phyloP scores from a whole-genome alignment of 2,329 filamentous ascomycete species.

The Trichophyton schoenleinii region DNA sequence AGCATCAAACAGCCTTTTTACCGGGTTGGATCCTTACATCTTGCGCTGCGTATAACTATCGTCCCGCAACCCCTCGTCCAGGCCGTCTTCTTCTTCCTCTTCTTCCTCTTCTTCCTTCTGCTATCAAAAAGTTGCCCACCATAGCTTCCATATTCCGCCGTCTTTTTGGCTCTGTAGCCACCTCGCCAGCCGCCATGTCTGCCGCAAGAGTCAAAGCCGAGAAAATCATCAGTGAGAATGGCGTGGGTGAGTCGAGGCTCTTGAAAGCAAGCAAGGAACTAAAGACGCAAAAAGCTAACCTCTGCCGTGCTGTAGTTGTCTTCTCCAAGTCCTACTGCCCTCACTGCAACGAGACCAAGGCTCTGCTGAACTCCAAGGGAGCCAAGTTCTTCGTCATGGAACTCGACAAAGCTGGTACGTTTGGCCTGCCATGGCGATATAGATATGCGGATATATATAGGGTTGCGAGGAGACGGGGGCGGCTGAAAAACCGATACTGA shows the following conservation, averaged over 20 bases:
- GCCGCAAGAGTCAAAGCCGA: conserved; percentile 74
- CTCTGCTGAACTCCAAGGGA: conserved; percentile 53
- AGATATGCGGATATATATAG: neutral
- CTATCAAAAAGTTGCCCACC: conserved; percentile 27
- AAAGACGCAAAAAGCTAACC: neutral
- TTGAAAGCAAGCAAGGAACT: neutral
- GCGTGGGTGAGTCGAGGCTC: conserved; percentile 55
- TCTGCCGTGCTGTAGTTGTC: conserved; percentile 49
- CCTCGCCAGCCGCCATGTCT: conserved; percentile 58
- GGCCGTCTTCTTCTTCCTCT: neutral
- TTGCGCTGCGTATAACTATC: neutral
- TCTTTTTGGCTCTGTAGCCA: conserved; percentile 53
- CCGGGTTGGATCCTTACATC: neutral
- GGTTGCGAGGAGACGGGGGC: neutral
- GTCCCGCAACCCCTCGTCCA: neutral
- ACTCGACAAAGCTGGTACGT: conserved; percentile 71
- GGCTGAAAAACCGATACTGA: neutral
- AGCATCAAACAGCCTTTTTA: too few relatives aligned
- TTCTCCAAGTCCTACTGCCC: conserved; percentile 98
- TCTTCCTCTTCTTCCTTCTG: neutral
- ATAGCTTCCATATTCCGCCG: conserved; percentile 46
- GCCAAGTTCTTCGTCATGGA: conserved; percentile 67
- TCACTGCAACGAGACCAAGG: conserved; percentile 74
- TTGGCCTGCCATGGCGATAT: neutral
- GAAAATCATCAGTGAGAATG: conserved; percentile 75